These are phyloP conservation scores for Phoma sp. DNA, from an alignment of 2,329 filamentous ascomycete species.

Conservation along the genomic window DNA sequence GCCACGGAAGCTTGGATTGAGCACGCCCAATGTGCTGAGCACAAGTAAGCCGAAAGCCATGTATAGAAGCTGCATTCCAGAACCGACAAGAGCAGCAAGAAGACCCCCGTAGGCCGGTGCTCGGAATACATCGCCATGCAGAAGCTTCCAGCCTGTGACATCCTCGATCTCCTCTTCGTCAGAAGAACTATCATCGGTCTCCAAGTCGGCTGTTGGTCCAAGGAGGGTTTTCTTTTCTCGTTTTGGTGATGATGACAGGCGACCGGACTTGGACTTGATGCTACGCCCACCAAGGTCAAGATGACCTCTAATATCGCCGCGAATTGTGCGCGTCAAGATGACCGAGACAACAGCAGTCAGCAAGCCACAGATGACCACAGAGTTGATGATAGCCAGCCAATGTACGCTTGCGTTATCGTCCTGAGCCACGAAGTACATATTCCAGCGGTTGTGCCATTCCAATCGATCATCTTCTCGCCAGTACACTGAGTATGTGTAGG, in stretches of 20 bases:
- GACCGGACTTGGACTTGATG: conserved; percentile 43
- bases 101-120: conserved; percentile 73
- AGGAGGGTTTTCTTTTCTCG: conserved; percentile 66
- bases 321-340: conserved; percentile 79
- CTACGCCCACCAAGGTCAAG: conserved; percentile 61
- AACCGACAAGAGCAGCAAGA: conserved; percentile 81
- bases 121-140: conserved; percentile 88
- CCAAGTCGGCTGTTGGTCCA: conserved; percentile 64
- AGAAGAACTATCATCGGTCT: conserved; percentile 62
- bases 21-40: conserved; percentile 75
- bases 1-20: conserved; percentile 89
- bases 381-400: conserved; percentile 89
- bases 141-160: conserved; percentile 83
- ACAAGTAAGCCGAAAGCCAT: conserved; percentile 76
- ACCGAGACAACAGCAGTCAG: conserved; percentile 81
- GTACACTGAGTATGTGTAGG: conserved; percentile 89
- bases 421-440: conserved; percentile 88
- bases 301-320: conserved; percentile 77
- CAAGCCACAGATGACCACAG: conserved; percentile 79
- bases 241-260: conserved; percentile 45
- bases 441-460: conserved; percentile 86
- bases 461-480: conserved; percentile 82
- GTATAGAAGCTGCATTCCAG: conserved; percentile 84
- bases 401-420: conserved; percentile 82
- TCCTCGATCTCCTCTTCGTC: conserved; percentile 80